Evolutionary conservation across 257 asterid genomes (phyloP).

Genomic region (Verbena officinalis): DNA sequence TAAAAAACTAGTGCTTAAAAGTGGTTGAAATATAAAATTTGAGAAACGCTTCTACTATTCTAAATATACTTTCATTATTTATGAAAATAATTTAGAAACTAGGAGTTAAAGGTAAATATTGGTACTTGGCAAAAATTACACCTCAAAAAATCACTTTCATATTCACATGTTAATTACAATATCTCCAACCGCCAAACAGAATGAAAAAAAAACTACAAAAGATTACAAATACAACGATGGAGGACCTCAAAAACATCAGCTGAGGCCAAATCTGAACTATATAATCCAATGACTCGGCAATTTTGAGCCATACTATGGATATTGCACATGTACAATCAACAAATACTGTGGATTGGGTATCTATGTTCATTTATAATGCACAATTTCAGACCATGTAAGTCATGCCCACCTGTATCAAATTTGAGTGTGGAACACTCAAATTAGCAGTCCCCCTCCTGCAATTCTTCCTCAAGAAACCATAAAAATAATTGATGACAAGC

Average conservation of each 20-base stretch:
- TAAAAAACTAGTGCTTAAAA: too few species aligned
- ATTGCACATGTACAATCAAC: neutral
- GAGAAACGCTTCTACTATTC: too few species aligned
- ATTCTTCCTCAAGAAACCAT: slow-evolving; percentile 89
- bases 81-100: too few species aligned
- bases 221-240: slow-evolving; percentile 14
- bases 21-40: too few species aligned
- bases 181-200: slow-evolving; percentile 17
- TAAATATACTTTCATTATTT: too few species aligned
- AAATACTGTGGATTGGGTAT: neutral
- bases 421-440: slow-evolving; percentile 87
- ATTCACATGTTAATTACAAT: slow-evolving; percentile 34
- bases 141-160: slow-evolving; percentile 26
- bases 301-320: neutral
- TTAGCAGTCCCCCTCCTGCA: slow-evolving; percentile 85
- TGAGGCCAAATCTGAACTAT: neutral
- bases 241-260: slow-evolving; percentile 31
- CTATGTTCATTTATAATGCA: neutral
- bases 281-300: slow-evolving; percentile 1
- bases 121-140: slow-evolving; percentile 20
- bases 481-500: slow-evolving; percentile 85
- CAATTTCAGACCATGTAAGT: slow-evolving; percentile 84
- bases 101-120: neutral
- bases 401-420: slow-evolving; percentile 93
- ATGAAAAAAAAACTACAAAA: slow-evolving; percentile 29